Evolutionary conservation across 345 rosid species (phyloP).

Genomic region (Trapa incisa): DNA sequence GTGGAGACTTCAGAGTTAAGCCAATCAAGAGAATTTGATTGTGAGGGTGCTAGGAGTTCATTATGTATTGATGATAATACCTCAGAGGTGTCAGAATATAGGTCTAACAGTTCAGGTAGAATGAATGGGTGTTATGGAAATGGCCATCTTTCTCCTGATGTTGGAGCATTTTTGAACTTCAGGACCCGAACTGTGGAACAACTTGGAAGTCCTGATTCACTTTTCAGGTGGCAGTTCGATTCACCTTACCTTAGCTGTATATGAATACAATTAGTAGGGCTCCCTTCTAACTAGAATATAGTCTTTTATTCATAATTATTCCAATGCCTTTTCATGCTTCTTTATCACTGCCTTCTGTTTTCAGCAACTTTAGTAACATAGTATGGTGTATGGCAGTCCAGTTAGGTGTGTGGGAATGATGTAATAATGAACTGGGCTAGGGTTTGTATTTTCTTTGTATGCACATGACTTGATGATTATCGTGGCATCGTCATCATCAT

Average conservation of each 20-base stretch:
- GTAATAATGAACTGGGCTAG: slow-evolving; percentile 82
- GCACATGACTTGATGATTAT: not conserved
- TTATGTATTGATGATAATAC: slow-evolving; percentile 45
- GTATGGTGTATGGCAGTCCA: slow-evolving; percentile 72
- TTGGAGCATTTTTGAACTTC: slow-evolving; percentile 22
- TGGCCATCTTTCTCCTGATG: slow-evolving; percentile 54
- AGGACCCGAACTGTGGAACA: slow-evolving; percentile 40
- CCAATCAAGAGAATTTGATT: slow-evolving; percentile 48
- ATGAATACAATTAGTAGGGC: not conserved
- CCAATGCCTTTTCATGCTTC: not conserved
- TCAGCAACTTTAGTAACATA: slow-evolving; percentile 22
- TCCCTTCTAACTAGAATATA: not conserved
- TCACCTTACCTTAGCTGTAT: not conserved
- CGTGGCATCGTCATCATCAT: slow-evolving; percentile 7
- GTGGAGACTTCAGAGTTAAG: slow-evolving; percentile 57
- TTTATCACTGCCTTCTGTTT: not conserved
- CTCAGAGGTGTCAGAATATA: slow-evolving; percentile 56
- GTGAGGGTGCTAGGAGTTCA: slow-evolving; percentile 35
- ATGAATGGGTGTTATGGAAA: slow-evolving; percentile 35
- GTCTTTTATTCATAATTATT: not conserved
- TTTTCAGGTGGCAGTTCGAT: slow-evolving; percentile 52
- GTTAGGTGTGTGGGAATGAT: slow-evolving; percentile 55
- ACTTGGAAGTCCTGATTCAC: slow-evolving; percentile 56
- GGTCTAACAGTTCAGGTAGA: slow-evolving; percentile 43
- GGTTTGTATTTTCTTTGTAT: slow-evolving; percentile 38